These are phyloP conservation scores for Nepenthes alata DNA, from an alignment of 179 eudicot genomes.

Conservation along the genomic window DNA sequence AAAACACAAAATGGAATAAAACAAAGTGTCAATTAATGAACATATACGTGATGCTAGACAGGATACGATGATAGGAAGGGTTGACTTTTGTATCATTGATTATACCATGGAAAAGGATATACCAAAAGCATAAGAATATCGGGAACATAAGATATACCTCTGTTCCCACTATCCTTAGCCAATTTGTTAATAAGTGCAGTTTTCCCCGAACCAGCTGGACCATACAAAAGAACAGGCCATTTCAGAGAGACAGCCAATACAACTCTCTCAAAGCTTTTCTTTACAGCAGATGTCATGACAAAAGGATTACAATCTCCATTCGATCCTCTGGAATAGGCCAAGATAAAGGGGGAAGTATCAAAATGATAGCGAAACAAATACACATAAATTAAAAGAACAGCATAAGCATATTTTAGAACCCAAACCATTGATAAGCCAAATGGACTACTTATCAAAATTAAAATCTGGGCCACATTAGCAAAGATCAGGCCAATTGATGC, in stretches of 20 bases:
- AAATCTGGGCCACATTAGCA: too few species aligned
- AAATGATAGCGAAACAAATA: neutral
- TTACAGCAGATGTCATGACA: slow-evolving; percentile 61
- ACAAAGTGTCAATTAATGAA: neutral
- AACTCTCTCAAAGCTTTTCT: slow-evolving; percentile 73
- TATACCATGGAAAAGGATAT: too few species aligned
- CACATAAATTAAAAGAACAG: neutral
- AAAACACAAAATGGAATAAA: slow-evolving; percentile 1
- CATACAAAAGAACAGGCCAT: slow-evolving; percentile 97
- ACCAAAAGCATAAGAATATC: too few species aligned
- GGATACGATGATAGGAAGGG: too few species aligned
- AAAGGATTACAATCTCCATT: slow-evolving; percentile 32
- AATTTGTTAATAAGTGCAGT: slow-evolving; percentile 63
- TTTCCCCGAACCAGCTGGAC: slow-evolving; percentile 90
- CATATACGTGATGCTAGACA: too few species aligned
- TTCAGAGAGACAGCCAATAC: slow-evolving; percentile 70
- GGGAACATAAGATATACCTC: slow-evolving; percentile 29
- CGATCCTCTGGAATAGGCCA: slow-evolving; percentile 6
- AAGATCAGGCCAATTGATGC: too few species aligned
- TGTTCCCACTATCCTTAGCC: slow-evolving; percentile 50
- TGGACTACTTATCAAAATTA: too few species aligned
- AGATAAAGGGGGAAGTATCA: slow-evolving; percentile 1
- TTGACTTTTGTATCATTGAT: too few species aligned
- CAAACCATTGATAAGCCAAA: too few species aligned
- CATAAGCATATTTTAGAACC: neutral